Percentiles rank a stretch among this genome's conserved stretches.
These are phyloP conservation scores for Cladophialophora carrionii DNA, from an alignment of 2,329 filamentous ascomycete genomes.

Conservation along the genomic window DNA sequence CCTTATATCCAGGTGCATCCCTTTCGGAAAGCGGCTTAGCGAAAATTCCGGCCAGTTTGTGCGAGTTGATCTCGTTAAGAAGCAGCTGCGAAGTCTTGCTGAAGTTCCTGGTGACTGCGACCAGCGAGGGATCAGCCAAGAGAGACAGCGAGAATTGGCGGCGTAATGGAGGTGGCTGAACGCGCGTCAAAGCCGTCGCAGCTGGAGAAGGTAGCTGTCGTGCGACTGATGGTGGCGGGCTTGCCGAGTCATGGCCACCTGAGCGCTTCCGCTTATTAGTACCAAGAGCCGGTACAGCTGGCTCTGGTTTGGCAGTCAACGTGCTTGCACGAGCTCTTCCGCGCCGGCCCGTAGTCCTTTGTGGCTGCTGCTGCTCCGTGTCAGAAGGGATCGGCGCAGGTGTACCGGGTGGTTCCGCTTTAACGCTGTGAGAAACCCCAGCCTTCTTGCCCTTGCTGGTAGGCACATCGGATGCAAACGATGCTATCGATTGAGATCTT, in stretches of 20 bases:
- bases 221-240: conserved; percentile 24
- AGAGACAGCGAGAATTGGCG: conserved; percentile 42
- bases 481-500: conserved; percentile 36
- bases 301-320: conserved; percentile 19
- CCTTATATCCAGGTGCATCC: conserved; percentile 75
- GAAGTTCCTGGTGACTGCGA: conserved; percentile 50
- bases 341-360: conserved; percentile 41
- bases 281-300: conserved; percentile 6
- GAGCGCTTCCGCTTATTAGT: conserved; percentile 48
- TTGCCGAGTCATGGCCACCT: conserved; percentile 40
- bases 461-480: conserved; percentile 35
- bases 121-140: conserved; percentile 43
- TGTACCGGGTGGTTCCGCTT: conserved; percentile 42
- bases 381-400: conserved; percentile 44
- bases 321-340: conserved; percentile 29
- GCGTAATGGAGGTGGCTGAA: conserved; percentile 30
- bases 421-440: conserved; percentile 33
- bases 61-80: conserved; percentile 74
- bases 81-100: conserved; percentile 72
- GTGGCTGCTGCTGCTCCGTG: conserved; percentile 44
- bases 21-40: conserved; percentile 73
- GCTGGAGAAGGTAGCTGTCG: conserved; percentile 21
- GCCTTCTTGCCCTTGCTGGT: conserved; percentile 29
- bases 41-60: conserved; percentile 79
- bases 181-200: not conserved